Evolutionary conservation across 352 stramenopile genomes (phyloP), one percentile per base, ranked within the genome.

Genomic region (Thalassiosira delicatula): DNA sequence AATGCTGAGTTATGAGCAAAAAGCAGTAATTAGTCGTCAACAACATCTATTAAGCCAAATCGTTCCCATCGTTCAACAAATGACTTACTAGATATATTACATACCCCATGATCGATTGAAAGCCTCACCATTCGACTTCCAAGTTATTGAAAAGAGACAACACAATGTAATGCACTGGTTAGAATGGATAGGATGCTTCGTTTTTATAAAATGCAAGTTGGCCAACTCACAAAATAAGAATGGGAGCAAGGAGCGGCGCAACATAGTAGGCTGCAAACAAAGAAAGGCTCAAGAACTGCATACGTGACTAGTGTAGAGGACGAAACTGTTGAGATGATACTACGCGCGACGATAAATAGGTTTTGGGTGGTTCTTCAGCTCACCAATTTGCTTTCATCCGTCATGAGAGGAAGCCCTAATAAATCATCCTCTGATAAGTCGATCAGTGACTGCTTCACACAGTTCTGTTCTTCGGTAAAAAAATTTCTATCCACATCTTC

Each of bases 61-160:
- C 42, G 11, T 19, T 19, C 42, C 19, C 42, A 19, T 51, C 19
- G 11, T 11, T 51, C 11, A 19, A 19, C 42, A 51, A 19, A 11
- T 19, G 11, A 11, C 11, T 19, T 19, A 51, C 11, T 51, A 19
- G 42, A 19, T 11, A 86, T 72, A 73, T 84, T 81, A 42, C 63
- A 83, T 0, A 88, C 57, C 33, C 83, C 86, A 72, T 84, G 69
- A 33, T 88, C 57, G 11, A 90, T 66, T 17, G 72, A 86, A 7
- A 88, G 57, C 32, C 81, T 80, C 11, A 90, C 61, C 80, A 91
- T 90, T 21, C 83, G 42, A 23, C 84, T 80, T 19, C 71, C 51
- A 23, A 91, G 12, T 3, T 88, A 54, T 70, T 72, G 4, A 91
- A 27, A 21, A 46, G 35, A n/a, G 73, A 73, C 19, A 76, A 68